Base-by-base conservation (phyloP, 371 early-diverging fungal species). In the Mucor piriformis region DNA sequence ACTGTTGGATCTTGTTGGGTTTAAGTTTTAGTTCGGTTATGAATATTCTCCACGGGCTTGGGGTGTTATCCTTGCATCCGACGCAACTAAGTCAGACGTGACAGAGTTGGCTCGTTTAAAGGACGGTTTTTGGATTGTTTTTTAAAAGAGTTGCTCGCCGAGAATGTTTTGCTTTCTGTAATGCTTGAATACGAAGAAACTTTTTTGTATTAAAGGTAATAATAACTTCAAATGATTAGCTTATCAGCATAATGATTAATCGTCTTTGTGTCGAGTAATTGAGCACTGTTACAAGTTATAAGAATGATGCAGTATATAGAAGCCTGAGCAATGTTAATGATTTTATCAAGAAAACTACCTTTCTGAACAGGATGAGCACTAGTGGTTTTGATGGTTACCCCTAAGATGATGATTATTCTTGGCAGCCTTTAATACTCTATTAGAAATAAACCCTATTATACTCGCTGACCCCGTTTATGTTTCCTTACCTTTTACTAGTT, bases 1-100 rank as follows among this genome's bases (percentile, higher is more conserved):
- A 43, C 43, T 54, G 54, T 54, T 43, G 54, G 54, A 43, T 29
- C 54, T 54, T 55, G 56, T 55, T 55, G 33, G 33, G 56, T 46
- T 55, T 46, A 55, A 44, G 44, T 34, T 15, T 46, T 46, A 46
- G 56, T 55, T 55, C 24, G 56, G 47, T 33, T 44, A 55, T 55
- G 56, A 34, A 55, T 21, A 33, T 55, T 55, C 56, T 46, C 47
- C 56, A 8, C 34, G 44, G 35, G 56, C 46, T 55, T 55, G 56
- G 34, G 23, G 34, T 55, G 56, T 33, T 55, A 46, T 55, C 46
- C 56, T 46, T 46, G 46, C 56, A 34, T 34, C 21, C 35, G 47
- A 55, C 56, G 46, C 47, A 55, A 46, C 56, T 34, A 55, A 44
- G 34, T 33, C n/a, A 46, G 47, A 44, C 34, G 47, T 55, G 56